Percentiles rank a stretch among this genome's conserved stretches.
Evolutionary conservation across 2,329 filamentous ascomycete genomes (phyloP).

Genomic region (Colletotrichum sp.): DNA sequence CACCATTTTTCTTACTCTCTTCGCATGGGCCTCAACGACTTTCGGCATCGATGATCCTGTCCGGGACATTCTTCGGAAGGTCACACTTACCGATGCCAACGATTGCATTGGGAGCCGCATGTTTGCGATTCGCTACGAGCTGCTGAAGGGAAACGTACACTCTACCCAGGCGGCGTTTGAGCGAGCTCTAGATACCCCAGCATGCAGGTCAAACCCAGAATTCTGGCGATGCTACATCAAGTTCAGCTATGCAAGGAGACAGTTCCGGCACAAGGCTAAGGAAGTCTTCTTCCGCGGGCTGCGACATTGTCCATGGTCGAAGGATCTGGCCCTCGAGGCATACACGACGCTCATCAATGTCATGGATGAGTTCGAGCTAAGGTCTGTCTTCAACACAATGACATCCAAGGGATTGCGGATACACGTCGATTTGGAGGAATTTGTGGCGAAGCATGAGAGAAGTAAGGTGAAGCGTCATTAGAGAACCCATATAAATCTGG

Average conservation of each 20-base stretch:
- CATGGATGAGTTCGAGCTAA: constrained; percentile 54
- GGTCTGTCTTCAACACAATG: constrained; percentile 53
- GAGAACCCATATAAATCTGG: not conserved
- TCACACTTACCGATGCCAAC: constrained; percentile 44
- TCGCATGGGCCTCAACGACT: constrained; percentile 75
- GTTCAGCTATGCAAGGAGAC: constrained; percentile 45
- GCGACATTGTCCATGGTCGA: constrained; percentile 54
- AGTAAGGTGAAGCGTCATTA: constrained; percentile 3
- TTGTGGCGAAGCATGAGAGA: constrained; percentile 39
- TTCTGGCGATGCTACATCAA: constrained; percentile 58
- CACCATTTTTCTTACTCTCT: constrained; percentile 74
- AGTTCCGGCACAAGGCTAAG: constrained; percentile 45
- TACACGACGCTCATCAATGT: constrained; percentile 49
- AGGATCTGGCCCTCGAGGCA: constrained; percentile 55
- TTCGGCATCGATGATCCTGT: constrained; percentile 79
- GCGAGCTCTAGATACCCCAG: constrained; percentile 48
- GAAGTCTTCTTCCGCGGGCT: constrained; percentile 55
- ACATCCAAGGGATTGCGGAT: constrained; percentile 54
- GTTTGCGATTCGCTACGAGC: constrained; percentile 59
- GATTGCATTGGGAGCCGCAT: constrained; percentile 50
- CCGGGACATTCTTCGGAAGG: constrained; percentile 65
- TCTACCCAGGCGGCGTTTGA: constrained; percentile 58
- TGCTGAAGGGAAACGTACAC: constrained; percentile 51
- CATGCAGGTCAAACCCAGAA: constrained; percentile 41
- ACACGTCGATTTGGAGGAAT: constrained; percentile 57